phyloP scores from a whole-genome alignment of 805 yeast species.

The Candida suzukii region DNA sequence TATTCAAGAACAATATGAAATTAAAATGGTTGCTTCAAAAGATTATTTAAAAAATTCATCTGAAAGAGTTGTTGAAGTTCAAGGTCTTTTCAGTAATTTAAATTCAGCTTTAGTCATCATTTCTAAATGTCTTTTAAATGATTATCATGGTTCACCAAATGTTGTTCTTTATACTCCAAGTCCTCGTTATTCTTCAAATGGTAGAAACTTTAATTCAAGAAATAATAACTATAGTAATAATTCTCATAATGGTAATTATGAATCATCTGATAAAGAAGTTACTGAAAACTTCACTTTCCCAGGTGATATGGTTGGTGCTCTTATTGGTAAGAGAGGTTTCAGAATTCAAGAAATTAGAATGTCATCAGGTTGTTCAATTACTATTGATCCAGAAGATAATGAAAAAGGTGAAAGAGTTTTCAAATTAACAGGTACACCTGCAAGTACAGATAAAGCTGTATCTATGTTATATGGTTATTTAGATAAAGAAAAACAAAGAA shows the following conservation, averaged over 20 bases:
- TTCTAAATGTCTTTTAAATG: slow-evolving; percentile 68
- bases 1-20: slow-evolving; percentile 59
- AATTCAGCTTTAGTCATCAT: slow-evolving; percentile 50
- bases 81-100: slow-evolving; percentile 65
- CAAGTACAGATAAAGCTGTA: slow-evolving; percentile 53
- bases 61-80: slow-evolving; percentile 82
- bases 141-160: slow-evolving; percentile 59
- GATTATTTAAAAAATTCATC: slow-evolving; percentile 75
- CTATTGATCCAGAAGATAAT: slow-evolving; percentile 64
- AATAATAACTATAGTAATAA: neutral
- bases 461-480: slow-evolving; percentile 46
- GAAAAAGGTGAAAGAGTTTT: slow-evolving; percentile 60
- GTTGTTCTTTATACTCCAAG: slow-evolving; percentile 58
- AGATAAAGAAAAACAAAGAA: slow-evolving; percentile 44
- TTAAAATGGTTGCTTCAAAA: slow-evolving; percentile 83
- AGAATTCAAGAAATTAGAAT: slow-evolving; percentile 83
- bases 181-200: slow-evolving; percentile 12
- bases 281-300: slow-evolving; percentile 49
- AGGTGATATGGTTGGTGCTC: slow-evolving; percentile 79
- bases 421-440: slow-evolving; percentile 57
- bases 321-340: slow-evolving; percentile 80
- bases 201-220: slow-evolving; percentile 1
- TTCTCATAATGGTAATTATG: neutral
- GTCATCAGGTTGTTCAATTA: slow-evolving; percentile 70
- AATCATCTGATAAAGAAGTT: slow-evolving; percentile 16